Evolutionary conservation across 2,329 filamentous ascomycete species (phyloP), one percentile per base, ranked within the genome.

Genomic region (Pseudopyricularia javanii): DNA sequence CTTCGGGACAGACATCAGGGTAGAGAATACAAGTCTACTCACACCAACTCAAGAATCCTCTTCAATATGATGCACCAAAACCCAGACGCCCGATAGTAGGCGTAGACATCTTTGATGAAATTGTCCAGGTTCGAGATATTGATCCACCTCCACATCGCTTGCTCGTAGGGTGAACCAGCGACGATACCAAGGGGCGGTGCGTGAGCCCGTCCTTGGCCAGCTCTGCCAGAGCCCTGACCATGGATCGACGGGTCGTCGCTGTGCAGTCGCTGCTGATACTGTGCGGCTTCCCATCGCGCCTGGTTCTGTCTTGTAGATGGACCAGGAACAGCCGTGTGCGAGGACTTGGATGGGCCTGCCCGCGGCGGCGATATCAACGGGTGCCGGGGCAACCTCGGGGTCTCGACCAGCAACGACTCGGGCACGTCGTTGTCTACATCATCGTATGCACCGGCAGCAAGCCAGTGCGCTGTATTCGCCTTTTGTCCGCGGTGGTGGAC

Each of bases 91-190:
- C 85, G 74, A 62, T 87, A 95, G 67, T 95, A 96, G 58, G 86
- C 77, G 64, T 96, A 96, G 3, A 95, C 88, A 56, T 81, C 86
- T 53, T 81, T 79, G 63, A 95, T 82, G 64, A 95, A 96, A 60
- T 82, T 85, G 67, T 96, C 91, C 52, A 96, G 73, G 62, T 95
- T 93, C 35, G 87, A 82, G 54, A 93, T 88, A 62, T 95, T 95
- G 53, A 88, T 88, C 87, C 91, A 96, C 68, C 88, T 80, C 85
- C 89, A 96, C 72, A 95, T 80, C 3, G 91, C 90, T 66, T 84
- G 86, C 63, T 91, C 86, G 66, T 82, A 82, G 12, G 70, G 69
- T 51, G 64, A 68, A 9, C 66, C 68, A 1, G 64, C 57, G 20
- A 66, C 54, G 9, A 45, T 8, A 24, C 40, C 40, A 15, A 45